Conservation (phyloP, 768 basidiomycete genomes). For the Amanita thiersii region DNA sequence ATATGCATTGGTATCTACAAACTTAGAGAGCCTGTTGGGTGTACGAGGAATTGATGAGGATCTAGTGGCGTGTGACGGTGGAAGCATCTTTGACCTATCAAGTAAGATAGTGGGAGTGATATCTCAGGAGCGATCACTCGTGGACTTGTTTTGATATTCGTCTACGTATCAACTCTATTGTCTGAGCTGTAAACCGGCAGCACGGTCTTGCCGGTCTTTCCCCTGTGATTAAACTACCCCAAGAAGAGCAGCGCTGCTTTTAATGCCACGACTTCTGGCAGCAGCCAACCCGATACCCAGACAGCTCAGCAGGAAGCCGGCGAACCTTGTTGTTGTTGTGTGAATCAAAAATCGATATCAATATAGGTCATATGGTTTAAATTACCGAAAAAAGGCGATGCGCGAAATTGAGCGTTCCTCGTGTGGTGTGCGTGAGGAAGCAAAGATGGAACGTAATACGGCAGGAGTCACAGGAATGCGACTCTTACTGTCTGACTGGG, state of each 20-base stretch:
- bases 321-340: slow-evolving; percentile 41
- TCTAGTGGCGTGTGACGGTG: slow-evolving; percentile 53
- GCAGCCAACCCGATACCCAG: slow-evolving; percentile 72
- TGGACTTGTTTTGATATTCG: slow-evolving; percentile 40
- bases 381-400: slow-evolving; percentile 78
- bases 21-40: slow-evolving; percentile 33
- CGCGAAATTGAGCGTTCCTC: slow-evolving; percentile 83
- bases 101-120: slow-evolving; percentile 52
- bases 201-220: slow-evolving; percentile 3
- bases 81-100: slow-evolving; percentile 45
- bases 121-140: slow-evolving; percentile 37
- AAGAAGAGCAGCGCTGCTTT: slow-evolving; percentile 54
- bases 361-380: slow-evolving; percentile 6
- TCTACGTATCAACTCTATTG: slow-evolving; percentile 7
- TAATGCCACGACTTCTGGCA: slow-evolving; percentile 62
- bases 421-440: slow-evolving; percentile 72
- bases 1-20: slow-evolving; percentile 35
- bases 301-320: slow-evolving; percentile 78
- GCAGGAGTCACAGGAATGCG: slow-evolving; percentile 81
- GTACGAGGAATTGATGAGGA: slow-evolving; percentile 39
- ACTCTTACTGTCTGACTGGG: slow-evolving; percentile 38
- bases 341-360: slow-evolving; percentile 3
- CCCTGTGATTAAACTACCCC: slow-evolving; percentile 44
- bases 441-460: slow-evolving; percentile 75
- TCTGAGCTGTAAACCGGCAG: slow-evolving; percentile 18